phyloP scores from a whole-genome alignment of 768 basidiomycete genomes.

The Lentinula sp. region DNA sequence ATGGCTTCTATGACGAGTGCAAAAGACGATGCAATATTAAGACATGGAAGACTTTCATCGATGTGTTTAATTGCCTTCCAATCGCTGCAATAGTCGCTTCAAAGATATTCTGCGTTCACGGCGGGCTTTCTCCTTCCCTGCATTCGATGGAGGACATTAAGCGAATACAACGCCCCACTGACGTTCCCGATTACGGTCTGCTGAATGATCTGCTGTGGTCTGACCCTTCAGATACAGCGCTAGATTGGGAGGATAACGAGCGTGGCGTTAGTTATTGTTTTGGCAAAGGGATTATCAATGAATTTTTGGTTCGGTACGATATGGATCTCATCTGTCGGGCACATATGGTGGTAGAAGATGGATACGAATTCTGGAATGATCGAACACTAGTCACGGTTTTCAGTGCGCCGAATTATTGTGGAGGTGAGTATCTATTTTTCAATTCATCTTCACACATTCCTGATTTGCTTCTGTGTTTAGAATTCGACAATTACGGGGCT shows the following conservation, averaged over 20 bases:
- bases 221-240: conserved; percentile 94
- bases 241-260: conserved; percentile 99
- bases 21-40: conserved; percentile 99
- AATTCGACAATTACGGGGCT: conserved; percentile 93
- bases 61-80: conserved; percentile 98
- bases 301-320: conserved; percentile 91
- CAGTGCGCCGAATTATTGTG: conserved; percentile 95
- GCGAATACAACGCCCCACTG: conserved; percentile 94
- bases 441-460: conserved; percentile 9
- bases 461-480: conserved; percentile 30
- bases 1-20: conserved; percentile 99
- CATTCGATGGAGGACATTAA: conserved; percentile 99
- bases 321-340: conserved; percentile 99
- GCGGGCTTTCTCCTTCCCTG: conserved; percentile 87
- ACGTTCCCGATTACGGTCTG: conserved; percentile 97
- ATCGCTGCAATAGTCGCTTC: conserved; percentile 98
- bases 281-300: conserved; percentile 95
- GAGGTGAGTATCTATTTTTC: conserved; percentile 53
- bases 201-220: conserved; percentile 98
- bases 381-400: conserved; percentile 97
- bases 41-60: conserved; percentile 99
- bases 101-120: conserved; percentile 99
- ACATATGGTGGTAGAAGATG: conserved; percentile 99
- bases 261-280: conserved; percentile 99
- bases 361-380: conserved; percentile 99